Percentiles rank a stretch among this genome's conserved stretches.
Evolutionary conservation across 2,329 filamentous ascomycete species (phyloP).

Genomic region (Alternaria sp.): DNA sequence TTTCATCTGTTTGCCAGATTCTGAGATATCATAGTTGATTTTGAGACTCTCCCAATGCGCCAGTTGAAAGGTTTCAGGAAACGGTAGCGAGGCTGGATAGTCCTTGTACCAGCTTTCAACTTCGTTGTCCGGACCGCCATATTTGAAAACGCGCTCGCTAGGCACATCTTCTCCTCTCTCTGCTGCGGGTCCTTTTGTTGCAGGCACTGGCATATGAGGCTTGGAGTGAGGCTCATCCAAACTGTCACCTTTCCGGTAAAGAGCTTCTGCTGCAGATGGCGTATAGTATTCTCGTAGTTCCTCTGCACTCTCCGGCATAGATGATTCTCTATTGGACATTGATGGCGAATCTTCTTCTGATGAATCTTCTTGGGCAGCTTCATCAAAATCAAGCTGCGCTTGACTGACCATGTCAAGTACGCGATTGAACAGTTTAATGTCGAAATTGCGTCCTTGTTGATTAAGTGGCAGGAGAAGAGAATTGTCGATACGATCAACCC

Average conservation of each 20-base stretch:
- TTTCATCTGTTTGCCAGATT: conserved; percentile 19
- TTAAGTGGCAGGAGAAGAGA: conserved; percentile 31
- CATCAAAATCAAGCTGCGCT: conserved; percentile 24
- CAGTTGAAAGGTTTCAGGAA: conserved; percentile 40
- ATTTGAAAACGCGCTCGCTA: conserved; percentile 27
- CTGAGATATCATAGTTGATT: conserved; percentile 35
- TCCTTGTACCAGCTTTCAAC: conserved; percentile 33
- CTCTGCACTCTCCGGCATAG: conserved; percentile 12
- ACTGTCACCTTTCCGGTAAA: conserved; percentile 1
- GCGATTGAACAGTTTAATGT: conserved; percentile 30
- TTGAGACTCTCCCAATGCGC: conserved; percentile 41
- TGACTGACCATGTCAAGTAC: conserved; percentile 31
- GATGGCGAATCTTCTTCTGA: background rate
- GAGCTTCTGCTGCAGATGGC: conserved; percentile 3
- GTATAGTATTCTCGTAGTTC: conserved; percentile 13
- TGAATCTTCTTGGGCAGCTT: conserved; percentile 7
- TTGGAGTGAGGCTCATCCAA: background rate
- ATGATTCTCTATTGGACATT: background rate
- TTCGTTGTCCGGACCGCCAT: conserved; percentile 36
- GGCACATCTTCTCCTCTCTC: background rate
- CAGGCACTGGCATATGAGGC: background rate
- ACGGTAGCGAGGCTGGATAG: conserved; percentile 31
- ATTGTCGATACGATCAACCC: conserved; percentile 37
- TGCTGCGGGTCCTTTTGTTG: background rate
- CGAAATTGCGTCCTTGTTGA: conserved; percentile 22